A percentile compares a stretch with the other conserved stretches of the same genome.
phyloP scores from a whole-genome alignment of 371 early-diverging fungal species.

The Mycotypha africana region DNA sequence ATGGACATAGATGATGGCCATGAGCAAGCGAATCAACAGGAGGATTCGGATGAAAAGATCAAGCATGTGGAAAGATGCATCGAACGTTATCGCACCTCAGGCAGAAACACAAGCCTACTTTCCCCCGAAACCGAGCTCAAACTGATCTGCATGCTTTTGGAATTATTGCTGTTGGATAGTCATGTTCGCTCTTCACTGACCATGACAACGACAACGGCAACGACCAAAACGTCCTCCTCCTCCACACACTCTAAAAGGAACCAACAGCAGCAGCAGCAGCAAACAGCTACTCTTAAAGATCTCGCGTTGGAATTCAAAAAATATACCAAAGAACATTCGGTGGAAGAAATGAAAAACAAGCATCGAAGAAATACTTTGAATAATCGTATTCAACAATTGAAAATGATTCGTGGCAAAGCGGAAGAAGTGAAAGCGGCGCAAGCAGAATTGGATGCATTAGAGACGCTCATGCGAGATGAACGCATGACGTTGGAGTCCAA shows the following conservation, averaged over 20 bases:
- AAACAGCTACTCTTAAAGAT: too few relatives aligned
- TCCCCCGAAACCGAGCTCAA: constrained; percentile 10
- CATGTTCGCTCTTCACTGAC: constrained; percentile 9
- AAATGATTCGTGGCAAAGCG: constrained; percentile 7
- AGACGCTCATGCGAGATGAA: constrained; percentile 18
- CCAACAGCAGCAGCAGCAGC: too few relatives aligned
- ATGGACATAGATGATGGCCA: constrained; percentile 10
- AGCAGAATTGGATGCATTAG: constrained; percentile 15
- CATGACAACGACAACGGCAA: constrained; percentile 4
- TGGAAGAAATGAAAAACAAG: constrained; percentile 15
- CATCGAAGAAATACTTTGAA: constrained; percentile 5
- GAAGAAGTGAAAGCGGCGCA: constrained; percentile 1
- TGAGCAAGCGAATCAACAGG: neutral
- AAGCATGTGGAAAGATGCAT: too few relatives aligned
- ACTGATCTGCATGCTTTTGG: constrained; percentile 18
- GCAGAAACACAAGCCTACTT: constrained; percentile 3
- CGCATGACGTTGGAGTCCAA: constrained; percentile 12
- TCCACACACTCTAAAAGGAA: too few relatives aligned
- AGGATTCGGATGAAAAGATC: neutral
- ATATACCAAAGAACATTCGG: constrained; percentile 5
- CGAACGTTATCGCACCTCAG: constrained; percentile 5
- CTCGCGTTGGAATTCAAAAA: constrained; percentile 14
- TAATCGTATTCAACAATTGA: constrained; percentile 11
- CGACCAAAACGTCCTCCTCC: too few relatives aligned
- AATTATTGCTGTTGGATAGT: constrained; percentile 16